Evolutionary conservation across 495 filamentous ascomycete genomes (phyloP), one percentile per base, ranked within the genome.

Genomic region (Corynascus novoguineensis): DNA sequence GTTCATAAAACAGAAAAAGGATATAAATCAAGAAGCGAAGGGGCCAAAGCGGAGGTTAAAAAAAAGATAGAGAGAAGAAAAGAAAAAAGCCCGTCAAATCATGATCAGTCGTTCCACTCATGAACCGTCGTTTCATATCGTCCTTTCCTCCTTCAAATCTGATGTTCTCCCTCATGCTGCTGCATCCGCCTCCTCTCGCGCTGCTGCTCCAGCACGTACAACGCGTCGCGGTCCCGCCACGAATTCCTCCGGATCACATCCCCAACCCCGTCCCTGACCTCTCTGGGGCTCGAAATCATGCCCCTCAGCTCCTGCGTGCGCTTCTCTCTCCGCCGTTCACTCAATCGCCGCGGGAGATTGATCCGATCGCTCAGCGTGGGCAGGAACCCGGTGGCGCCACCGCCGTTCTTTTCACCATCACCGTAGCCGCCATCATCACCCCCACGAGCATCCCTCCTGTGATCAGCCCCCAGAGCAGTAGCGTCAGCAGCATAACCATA

Each of bases 271-370:
- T 78, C 75, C 47, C 74, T 64, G 22, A 81, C 75, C 32, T 75
- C 76, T 29, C 69, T 66, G 5, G 79, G 79, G 0, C 67, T 68
- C 46, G 75, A 77, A 32, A 95, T 95, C 60, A 79, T 87, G 54
- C 80, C 76, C 63, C 87, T 81, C 51, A 95, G 74, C 60, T 73
- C 78, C 52, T 85, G 77, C 45, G 83, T 79, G 53, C 84, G 73
- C 60, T 81, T 84, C 70, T 89, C 87, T 25, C 83, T 78, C 41
- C 81, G 77, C 61, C 75, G 70, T 66, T 86, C 82, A 59, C 82
- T 84, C 50, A 81, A 62, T 55, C 82, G 78, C 35, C 81, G 75
- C 34, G 86, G 65, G 31, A 79, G 52, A 32, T 74, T 76, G 41
- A 77, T 74, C 52, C 56, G 71, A 41, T 64, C 60, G 60, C 72